phyloP scores from a whole-genome alignment of 805 yeast species.

The Lachancea mirantina region DNA sequence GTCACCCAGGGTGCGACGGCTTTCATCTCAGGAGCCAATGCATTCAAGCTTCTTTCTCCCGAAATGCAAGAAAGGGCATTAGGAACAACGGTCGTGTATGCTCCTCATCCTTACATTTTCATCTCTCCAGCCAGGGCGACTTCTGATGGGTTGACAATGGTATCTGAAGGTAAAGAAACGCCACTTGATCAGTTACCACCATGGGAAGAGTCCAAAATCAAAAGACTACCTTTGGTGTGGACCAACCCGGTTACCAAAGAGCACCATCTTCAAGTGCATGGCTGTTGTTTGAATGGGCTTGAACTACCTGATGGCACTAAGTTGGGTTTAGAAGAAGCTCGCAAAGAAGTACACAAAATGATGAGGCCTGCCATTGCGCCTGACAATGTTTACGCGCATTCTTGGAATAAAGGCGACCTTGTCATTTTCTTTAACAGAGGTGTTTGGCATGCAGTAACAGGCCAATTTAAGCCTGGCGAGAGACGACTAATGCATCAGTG shows the following conservation, averaged over 20 bases:
- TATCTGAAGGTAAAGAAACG: slow-evolving; percentile 66
- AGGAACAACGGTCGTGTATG: slow-evolving; percentile 75
- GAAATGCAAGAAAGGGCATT: slow-evolving; percentile 72
- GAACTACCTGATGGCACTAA: slow-evolving; percentile 48
- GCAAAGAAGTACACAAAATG: slow-evolving; percentile 60
- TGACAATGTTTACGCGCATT: slow-evolving; percentile 65
- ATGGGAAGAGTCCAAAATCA: slow-evolving; percentile 76
- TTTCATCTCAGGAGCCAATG: slow-evolving; percentile 76
- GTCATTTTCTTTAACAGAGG: slow-evolving; percentile 85
- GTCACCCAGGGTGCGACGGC: slow-evolving; percentile 85
- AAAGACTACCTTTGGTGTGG: slow-evolving; percentile 82
- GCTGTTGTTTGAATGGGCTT: slow-evolving; percentile 72
- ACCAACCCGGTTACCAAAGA: slow-evolving; percentile 80
- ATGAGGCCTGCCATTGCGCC: slow-evolving; percentile 87
- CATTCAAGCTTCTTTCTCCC: slow-evolving; percentile 56
- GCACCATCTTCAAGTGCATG: slow-evolving; percentile 82
- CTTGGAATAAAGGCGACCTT: slow-evolving; percentile 78
- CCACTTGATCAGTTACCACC: slow-evolving; percentile 63
- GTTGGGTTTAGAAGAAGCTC: slow-evolving; percentile 63
- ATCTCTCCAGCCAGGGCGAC: slow-evolving; percentile 78
- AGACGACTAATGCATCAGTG: slow-evolving; percentile 89
- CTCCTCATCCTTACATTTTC: slow-evolving; percentile 88
- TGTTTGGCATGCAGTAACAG: slow-evolving; percentile 88
- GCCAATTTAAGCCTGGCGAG: slow-evolving; percentile 74
- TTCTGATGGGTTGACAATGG: slow-evolving; percentile 81